Conservation (phyloP, 805 yeast genomes). For the Hanseniaspora clermontiae region DNA sequence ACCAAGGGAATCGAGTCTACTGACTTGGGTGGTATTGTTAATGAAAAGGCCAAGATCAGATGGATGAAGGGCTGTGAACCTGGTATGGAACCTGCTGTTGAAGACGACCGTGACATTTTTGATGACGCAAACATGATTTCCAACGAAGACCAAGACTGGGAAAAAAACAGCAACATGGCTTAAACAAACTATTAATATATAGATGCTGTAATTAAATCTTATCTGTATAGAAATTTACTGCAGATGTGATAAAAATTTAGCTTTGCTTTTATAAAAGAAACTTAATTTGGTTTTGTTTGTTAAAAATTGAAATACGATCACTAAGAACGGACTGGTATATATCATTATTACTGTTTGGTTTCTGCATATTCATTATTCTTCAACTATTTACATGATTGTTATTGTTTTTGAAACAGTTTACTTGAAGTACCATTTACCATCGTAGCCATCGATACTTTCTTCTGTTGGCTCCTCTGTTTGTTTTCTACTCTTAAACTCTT, state of each 20-base stretch:
- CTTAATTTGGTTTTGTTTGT: too few relatives aligned
- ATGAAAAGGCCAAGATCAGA: slow-evolving; percentile 36
- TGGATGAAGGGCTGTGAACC: slow-evolving; percentile 38
- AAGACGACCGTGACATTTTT: slow-evolving; percentile 1
- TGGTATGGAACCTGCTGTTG: slow-evolving; percentile 13
- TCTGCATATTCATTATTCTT: too few relatives aligned
- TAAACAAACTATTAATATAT: background rate
- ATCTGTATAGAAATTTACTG: too few relatives aligned
- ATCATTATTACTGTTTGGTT: too few relatives aligned
- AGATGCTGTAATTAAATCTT: too few relatives aligned
- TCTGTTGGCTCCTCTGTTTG: background rate
- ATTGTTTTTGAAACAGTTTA: background rate
- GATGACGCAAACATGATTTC: slow-evolving; percentile 2
- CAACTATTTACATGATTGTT: too few relatives aligned
- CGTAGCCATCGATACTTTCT: background rate
- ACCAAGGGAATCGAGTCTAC: slow-evolving; percentile 43
- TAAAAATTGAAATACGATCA: too few relatives aligned
- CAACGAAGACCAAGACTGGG: slow-evolving; percentile 1
- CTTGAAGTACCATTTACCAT: slow-evolving; percentile 11
- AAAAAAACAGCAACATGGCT: slow-evolving; percentile 2
- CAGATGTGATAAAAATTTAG: too few relatives aligned
- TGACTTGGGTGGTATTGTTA: slow-evolving; percentile 55
- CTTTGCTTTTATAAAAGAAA: too few relatives aligned
- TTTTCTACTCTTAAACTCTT: background rate
- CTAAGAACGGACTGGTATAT: too few relatives aligned